A percentile compares a stretch with the other conserved stretches of the same genome.
Conservation (phyloP, 768 basidiomycete species). For the Tricholoma saponaceum region DNA sequence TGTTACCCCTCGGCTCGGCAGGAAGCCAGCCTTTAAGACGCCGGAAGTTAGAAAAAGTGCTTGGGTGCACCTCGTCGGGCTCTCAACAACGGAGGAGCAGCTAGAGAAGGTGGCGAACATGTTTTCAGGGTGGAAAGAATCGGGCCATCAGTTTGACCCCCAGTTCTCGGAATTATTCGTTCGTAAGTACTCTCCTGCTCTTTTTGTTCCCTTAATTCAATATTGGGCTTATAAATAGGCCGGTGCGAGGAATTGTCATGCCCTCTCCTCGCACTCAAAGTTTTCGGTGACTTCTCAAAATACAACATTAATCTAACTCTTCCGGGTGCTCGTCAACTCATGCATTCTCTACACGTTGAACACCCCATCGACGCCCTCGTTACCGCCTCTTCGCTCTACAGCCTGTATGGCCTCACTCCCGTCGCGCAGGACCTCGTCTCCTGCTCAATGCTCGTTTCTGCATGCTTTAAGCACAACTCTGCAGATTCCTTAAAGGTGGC, state of each 20-base stretch:
- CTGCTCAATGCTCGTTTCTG: constrained; percentile 52
- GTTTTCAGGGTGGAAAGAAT: constrained; percentile 49
- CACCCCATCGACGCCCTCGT: constrained; percentile 46
- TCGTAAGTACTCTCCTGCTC: constrained; percentile 36
- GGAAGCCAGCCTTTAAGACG: constrained; percentile 27
- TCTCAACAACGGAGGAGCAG: constrained; percentile 47
- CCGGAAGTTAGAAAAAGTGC: constrained; percentile 39
- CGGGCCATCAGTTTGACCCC: constrained; percentile 33
- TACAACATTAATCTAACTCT: constrained; percentile 53
- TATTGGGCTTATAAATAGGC: constrained; percentile 29
- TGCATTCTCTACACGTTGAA: constrained; percentile 49
- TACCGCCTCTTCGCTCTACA: constrained; percentile 49
- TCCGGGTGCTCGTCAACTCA: constrained; percentile 48
- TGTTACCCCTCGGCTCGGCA: constrained; percentile 34
- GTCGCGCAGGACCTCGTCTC: constrained; percentile 53
- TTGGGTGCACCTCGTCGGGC: constrained; percentile 48
- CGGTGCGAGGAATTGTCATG: constrained; percentile 59
- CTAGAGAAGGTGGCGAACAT: constrained; percentile 40
- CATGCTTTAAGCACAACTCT: constrained; percentile 46
- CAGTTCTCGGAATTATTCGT: constrained; percentile 46
- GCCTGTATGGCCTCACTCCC: constrained; percentile 49
- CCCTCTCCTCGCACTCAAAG: constrained; percentile 51
- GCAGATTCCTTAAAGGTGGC: constrained; percentile 37
- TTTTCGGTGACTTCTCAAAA: constrained; percentile 60
- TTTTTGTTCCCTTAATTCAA: neutral